A percentile compares a stretch with the other conserved stretches of the same genome.
These are phyloP conservation scores for Metschnikowia rubicola DNA, from an alignment of 805 yeast species.

Conservation along the genomic window DNA sequence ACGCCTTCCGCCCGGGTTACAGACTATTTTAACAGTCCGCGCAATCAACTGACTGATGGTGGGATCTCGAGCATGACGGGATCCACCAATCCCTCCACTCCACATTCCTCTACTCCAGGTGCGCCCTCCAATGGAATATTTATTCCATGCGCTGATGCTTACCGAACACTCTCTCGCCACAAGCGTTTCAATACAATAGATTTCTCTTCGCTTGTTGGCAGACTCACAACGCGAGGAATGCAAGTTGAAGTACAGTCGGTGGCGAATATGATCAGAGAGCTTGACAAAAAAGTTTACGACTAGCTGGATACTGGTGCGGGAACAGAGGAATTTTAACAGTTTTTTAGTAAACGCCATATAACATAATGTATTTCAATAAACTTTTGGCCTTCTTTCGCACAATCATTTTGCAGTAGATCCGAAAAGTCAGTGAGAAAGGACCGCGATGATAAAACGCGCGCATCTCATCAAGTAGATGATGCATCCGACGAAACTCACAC, in stretches of 20 bases:
- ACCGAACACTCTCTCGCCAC: slow-evolving; percentile 80
- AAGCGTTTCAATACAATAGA: slow-evolving; percentile 72
- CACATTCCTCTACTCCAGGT: slow-evolving; percentile 17
- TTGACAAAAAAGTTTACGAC: slow-evolving; percentile 64
- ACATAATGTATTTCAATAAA: background rate
- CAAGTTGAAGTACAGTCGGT: slow-evolving; percentile 90
- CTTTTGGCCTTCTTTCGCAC: too few species aligned
- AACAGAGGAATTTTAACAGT: background rate
- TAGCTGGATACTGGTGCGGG: slow-evolving; percentile 15
- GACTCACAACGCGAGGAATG: slow-evolving; percentile 78
- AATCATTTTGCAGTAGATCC: too few species aligned
- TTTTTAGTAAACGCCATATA: background rate
- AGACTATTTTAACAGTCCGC: slow-evolving; percentile 3
- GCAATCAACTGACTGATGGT: background rate
- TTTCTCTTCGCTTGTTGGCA: slow-evolving; percentile 68
- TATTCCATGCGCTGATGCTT: slow-evolving; percentile 88
- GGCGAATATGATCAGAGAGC: slow-evolving; percentile 76
- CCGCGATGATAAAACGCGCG: too few species aligned
- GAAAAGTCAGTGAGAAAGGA: too few species aligned
- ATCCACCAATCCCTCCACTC: slow-evolving; percentile 17
- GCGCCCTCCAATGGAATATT: slow-evolving; percentile 43
- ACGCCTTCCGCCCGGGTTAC: slow-evolving; percentile 4
- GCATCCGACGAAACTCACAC: too few species aligned
- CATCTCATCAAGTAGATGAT: too few species aligned
- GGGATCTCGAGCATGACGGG: background rate